Evolutionary conservation across 2,329 filamentous ascomycete genomes (phyloP).

Genomic region (Celoporthe dispersa): DNA sequence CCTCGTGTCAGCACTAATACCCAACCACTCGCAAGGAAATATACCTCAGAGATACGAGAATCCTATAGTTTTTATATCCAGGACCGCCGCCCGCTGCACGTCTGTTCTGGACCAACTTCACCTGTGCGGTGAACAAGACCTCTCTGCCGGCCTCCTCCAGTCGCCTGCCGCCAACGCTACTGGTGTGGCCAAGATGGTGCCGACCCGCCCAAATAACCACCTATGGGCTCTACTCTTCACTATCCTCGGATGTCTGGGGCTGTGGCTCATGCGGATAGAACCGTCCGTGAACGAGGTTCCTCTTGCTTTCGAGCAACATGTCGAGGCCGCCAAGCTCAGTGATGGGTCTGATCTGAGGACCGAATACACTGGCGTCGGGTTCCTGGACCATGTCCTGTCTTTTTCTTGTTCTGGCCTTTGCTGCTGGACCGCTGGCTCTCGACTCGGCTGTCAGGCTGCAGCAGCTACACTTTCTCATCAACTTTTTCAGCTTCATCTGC

Average conservation of each 20-base stretch:
- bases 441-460: conserved; percentile 2
- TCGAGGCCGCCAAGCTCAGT: background rate
- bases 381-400: background rate
- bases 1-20: conserved; percentile 5
- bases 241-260: background rate
- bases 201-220: background rate
- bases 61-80: background rate
- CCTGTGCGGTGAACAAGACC: background rate
- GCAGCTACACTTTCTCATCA: conserved; percentile 10
- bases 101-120: background rate
- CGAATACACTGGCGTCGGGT: background rate
- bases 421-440: background rate
- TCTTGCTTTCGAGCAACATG: conserved; percentile 1
- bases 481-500: conserved; percentile 13
- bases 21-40: background rate
- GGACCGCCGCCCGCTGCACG: background rate
- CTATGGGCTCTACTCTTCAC: conserved; percentile 7
- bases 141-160: background rate
- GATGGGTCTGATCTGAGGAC: conserved; percentile 1
- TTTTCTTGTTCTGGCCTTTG: conserved; percentile 11
- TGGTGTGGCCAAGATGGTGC: background rate
- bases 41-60: background rate
- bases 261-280: conserved; percentile 14
- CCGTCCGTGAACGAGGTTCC: background rate
- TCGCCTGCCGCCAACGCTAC: background rate